Conservation (phyloP, 345 rosid genomes). For the Capsella bursapastoris region DNA sequence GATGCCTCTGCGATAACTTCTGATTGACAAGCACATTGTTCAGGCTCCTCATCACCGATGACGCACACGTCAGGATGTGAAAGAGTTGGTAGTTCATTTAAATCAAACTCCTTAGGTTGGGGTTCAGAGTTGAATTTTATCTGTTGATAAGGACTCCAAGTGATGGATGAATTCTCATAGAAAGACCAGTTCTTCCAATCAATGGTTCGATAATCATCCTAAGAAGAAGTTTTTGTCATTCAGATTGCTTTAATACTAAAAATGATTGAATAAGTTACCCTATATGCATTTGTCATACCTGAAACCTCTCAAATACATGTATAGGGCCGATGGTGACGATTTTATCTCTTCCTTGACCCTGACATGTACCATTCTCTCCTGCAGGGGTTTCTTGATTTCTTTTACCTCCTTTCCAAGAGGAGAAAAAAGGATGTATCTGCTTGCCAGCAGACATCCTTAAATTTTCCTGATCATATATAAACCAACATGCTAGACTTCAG, state of each 20-base stretch:
- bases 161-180: constrained; percentile 46
- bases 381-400: constrained; percentile 52
- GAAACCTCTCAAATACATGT: constrained; percentile 77
- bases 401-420: constrained; percentile 59
- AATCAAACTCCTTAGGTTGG: constrained; percentile 45
- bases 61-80: constrained; percentile 37
- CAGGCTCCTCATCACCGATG: constrained; percentile 40
- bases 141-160: constrained; percentile 31
- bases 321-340: constrained; percentile 64
- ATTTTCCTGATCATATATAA: constrained; percentile 69
- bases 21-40: constrained; percentile 44
- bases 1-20: constrained; percentile 42
- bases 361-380: constrained; percentile 39
- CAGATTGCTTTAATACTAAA: constrained; percentile 12
- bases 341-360: constrained; percentile 44
- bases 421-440: constrained; percentile 85
- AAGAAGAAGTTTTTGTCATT: constrained; percentile 26
- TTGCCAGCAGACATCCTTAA: constrained; percentile 69
- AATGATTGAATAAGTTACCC: not conserved
- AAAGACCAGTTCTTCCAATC: constrained; percentile 85
- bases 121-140: constrained; percentile 44
- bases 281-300: constrained; percentile 50
- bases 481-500: constrained; percentile 28
- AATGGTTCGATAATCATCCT: constrained; percentile 55
- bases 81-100: constrained; percentile 47